These are phyloP conservation scores for Calycina herbarum DNA, from an alignment of 2,329 filamentous ascomycete genomes.

Conservation along the genomic window DNA sequence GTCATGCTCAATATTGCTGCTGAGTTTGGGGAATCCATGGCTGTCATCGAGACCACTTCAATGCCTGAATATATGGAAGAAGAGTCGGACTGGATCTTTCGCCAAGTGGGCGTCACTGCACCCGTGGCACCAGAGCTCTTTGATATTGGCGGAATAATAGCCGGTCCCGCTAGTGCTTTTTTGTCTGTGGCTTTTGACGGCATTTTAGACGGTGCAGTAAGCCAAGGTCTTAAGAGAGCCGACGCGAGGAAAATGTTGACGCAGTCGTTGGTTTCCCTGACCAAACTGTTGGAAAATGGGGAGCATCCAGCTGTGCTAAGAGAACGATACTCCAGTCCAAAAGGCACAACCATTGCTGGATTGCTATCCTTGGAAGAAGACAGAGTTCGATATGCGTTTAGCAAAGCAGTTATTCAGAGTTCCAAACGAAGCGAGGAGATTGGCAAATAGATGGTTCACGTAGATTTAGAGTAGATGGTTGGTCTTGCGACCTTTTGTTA, in stretches of 20 bases:
- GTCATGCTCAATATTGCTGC: slow-evolving; percentile 86
- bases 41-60: slow-evolving; percentile 58
- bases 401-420: slow-evolving; percentile 68
- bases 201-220: slow-evolving; percentile 74
- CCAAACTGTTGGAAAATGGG: slow-evolving; percentile 54
- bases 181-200: slow-evolving; percentile 75
- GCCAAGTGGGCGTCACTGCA: slow-evolving; percentile 68
- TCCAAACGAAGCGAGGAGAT: slow-evolving; percentile 47
- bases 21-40: slow-evolving; percentile 78
- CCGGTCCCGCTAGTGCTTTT: slow-evolving; percentile 74
- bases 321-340: slow-evolving; percentile 74
- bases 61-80: slow-evolving; percentile 54
- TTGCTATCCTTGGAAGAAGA: slow-evolving; percentile 74
- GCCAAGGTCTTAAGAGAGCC: slow-evolving; percentile 71
- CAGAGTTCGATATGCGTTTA: slow-evolving; percentile 63
- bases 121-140: slow-evolving; percentile 66
- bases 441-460: slow-evolving; percentile 12
- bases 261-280: slow-evolving; percentile 64
- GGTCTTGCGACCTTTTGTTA: not conserved
- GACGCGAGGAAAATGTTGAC: slow-evolving; percentile 77
- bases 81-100: slow-evolving; percentile 76
- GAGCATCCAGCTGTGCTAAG: slow-evolving; percentile 74
- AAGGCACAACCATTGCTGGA: slow-evolving; percentile 76
- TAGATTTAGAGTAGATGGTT: not conserved
- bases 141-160: slow-evolving; percentile 72